phyloP scores from a whole-genome alignment of 768 basidiomycete genomes.

The Steccherinum ochraceum region DNA sequence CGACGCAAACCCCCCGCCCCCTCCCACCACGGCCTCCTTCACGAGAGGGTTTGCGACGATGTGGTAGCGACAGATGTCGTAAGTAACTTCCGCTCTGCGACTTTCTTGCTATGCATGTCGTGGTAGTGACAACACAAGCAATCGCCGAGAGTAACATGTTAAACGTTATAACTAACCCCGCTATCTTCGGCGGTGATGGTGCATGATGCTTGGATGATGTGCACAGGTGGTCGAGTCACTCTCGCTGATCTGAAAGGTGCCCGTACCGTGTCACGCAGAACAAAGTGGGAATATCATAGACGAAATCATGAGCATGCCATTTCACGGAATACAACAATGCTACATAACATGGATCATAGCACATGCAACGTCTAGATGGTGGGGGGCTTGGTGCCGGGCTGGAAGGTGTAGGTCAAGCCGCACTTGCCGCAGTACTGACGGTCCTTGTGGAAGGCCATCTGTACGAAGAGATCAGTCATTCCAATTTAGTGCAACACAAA shows the following conservation, averaged over 20 bases:
- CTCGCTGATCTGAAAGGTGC: no score
- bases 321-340: background rate
- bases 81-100: background rate
- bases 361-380: constrained; percentile 39
- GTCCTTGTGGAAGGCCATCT: constrained; percentile 99
- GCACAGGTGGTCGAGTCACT: no score
- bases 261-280: no score
- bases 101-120: no score
- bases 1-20: no score
- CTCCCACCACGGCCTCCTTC: no score
- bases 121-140: no score
- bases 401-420: constrained; percentile 81
- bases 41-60: no score
- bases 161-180: no score
- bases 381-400: constrained; percentile 74
- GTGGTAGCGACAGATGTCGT: background rate
- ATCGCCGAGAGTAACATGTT: no score
- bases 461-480: constrained; percentile 23
- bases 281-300: no score
- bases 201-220: no score
- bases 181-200: background rate
- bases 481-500: background rate
- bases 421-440: constrained; percentile 98
- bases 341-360: constrained; percentile 7
- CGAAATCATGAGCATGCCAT: background rate